Evolutionary conservation across 2,329 filamentous ascomycete species (phyloP), one percentile per base, ranked within the genome.

Genomic region (Verticillium longisporum): DNA sequence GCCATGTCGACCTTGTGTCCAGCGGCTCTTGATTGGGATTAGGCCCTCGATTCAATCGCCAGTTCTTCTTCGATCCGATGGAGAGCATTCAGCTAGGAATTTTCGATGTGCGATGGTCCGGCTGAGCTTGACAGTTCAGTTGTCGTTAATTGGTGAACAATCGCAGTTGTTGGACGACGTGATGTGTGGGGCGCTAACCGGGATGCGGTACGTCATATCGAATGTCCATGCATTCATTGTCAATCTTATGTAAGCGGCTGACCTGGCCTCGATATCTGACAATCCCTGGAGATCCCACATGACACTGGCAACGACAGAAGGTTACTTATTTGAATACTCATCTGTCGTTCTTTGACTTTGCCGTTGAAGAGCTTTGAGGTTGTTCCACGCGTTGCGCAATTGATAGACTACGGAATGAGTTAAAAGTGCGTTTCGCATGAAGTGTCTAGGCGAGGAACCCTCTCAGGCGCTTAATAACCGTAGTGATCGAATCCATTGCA

Each of bases 1-100:
- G 77, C 72, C 78, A 80, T 80, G 62, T 57, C 62, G 59, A 58
- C 34, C 45, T 21, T 26, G 45, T 21, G 6, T 26, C 18, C 18
- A 7, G 18, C n/a, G 18, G 18, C 4, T 53, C 9, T n/a, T 21
- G 9, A 9, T 21, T 10, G 3, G 9, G 18, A 21, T 21, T 2
- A 26, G 21, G 9, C 7, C 11, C 9, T 53, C n/a, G 4, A 11
- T 4, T 11, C 18, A 13, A 13, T n/a, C n/a, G 11, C 13, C 45
- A 21, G 9, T 9, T 31, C 26, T 31, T 31, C 9, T 53, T 10
- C 45, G 18, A 7, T 9, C 7, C 10, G 18, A 26, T 26, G n/a
- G 4, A 18, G n/a, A 53, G n/a, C 45, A 31, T 53, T 53, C 26
- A 31, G 26, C 26, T 31, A 31, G 45, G 18, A 26, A 11, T 53